These are phyloP conservation scores for Vachellia collinsii DNA, from an alignment of 306 rosid genomes.

Conservation along the genomic window DNA sequence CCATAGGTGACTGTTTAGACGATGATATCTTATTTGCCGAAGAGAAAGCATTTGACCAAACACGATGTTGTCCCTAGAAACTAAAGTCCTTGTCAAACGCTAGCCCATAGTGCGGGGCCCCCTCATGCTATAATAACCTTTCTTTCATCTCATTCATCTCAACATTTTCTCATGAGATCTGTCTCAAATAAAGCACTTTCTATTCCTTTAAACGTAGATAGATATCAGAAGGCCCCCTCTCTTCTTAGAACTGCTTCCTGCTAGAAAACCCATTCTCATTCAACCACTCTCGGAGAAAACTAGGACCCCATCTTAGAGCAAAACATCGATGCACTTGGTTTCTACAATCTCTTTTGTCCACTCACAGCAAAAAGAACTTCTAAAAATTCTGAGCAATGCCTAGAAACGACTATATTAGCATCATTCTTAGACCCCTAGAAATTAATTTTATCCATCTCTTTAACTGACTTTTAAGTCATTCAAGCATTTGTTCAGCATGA, in stretches of 20 bases:
- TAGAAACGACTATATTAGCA: neutral
- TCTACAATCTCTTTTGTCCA: neutral
- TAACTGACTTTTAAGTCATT: neutral
- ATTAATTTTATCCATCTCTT: constrained; percentile 5
- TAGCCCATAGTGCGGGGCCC: neutral
- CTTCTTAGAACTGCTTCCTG: neutral
- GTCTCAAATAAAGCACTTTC: neutral
- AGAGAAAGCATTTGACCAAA: neutral
- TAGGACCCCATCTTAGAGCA: neutral
- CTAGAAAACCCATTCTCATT: neutral
- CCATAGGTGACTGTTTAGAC: neutral
- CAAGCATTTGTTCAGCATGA: neutral
- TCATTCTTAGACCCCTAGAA: neutral
- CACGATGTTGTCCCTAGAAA: neutral
- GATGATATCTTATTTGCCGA: neutral
- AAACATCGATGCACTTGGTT: neutral
- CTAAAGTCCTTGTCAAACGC: neutral
- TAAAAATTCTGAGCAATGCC: neutral
- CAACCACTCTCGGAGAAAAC: neutral
- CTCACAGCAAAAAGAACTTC: neutral
- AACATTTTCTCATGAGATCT: neutral
- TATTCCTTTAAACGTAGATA: neutral
- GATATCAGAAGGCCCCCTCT: neutral
- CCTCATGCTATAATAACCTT: neutral
- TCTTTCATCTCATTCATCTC: neutral